Percentiles rank a stretch among this genome's conserved stretches.
These are phyloP conservation scores for Aspergillus floridensis DNA, from an alignment of 2,329 filamentous ascomycete species.

Conservation along the genomic window DNA sequence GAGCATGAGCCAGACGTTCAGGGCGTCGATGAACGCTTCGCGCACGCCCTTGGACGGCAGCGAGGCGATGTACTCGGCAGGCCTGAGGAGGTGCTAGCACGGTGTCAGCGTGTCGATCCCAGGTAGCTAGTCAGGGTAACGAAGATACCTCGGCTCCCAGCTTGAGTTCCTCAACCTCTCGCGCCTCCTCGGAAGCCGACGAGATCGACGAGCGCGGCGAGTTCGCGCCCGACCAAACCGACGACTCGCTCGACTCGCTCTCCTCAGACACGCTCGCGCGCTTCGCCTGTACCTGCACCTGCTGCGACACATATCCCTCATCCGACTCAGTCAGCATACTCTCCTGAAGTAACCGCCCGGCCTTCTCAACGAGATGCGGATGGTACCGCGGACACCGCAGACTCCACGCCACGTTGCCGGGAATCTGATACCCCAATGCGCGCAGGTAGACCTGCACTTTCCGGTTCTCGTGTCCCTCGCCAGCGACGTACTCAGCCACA, in stretches of 20 bases:
- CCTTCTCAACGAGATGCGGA: slow-evolving; percentile 9
- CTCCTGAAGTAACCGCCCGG: background rate
- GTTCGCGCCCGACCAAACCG: background rate
- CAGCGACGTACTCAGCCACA: slow-evolving; percentile 1
- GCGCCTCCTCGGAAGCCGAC: background rate
- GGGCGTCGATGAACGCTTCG: slow-evolving; percentile 36
- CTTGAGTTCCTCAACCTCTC: background rate
- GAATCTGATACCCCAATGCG: slow-evolving; percentile 15
- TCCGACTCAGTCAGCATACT: background rate
- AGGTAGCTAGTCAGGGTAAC: background rate
- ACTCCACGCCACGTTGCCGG: slow-evolving; percentile 19
- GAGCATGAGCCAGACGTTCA: slow-evolving; percentile 40
- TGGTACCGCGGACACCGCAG: slow-evolving; percentile 19
- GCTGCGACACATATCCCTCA: too few species aligned
- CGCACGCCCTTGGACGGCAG: slow-evolving; percentile 41
- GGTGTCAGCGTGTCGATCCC: background rate
- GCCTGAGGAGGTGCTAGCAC: slow-evolving; percentile 3
- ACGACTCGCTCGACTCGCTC: slow-evolving; percentile 1
- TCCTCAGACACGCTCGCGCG: background rate
- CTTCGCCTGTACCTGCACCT: background rate
- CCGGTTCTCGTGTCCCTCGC: background rate
- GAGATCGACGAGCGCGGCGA: background rate
- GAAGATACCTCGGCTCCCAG: background rate
- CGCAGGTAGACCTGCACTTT: slow-evolving; percentile 11
- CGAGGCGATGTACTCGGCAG: slow-evolving; percentile 29